phyloP scores from a whole-genome alignment of 2,329 filamentous ascomycete species.

The Acephala macrosclerotiorum region DNA sequence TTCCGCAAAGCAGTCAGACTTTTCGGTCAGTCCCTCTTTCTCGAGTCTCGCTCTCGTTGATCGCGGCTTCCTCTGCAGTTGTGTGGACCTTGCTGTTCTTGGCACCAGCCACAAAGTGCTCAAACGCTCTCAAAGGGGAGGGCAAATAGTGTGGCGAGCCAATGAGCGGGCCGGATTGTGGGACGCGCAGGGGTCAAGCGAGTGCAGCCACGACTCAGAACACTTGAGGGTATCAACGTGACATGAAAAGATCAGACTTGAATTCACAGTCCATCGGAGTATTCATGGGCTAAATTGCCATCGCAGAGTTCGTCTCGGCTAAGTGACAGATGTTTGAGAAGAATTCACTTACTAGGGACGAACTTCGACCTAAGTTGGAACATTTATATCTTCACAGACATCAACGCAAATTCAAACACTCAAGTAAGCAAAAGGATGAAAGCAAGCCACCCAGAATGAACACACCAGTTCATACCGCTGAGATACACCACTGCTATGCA shows the following conservation, averaged over 20 bases:
- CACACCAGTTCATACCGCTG: no score
- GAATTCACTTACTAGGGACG: not conserved
- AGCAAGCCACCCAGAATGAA: not conserved
- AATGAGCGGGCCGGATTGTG: not conserved
- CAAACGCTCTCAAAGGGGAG: constrained; percentile 3
- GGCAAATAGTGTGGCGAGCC: not conserved
- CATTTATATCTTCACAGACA: not conserved
- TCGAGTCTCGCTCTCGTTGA: not conserved
- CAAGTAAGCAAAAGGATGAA: not conserved
- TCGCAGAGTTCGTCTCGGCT: no score
- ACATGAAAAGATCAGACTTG: not conserved
- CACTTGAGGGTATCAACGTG: not conserved
- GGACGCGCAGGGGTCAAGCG: not conserved
- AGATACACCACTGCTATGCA: no score
- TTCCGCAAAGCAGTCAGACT: not conserved
- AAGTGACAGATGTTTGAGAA: not conserved
- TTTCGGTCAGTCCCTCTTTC: not conserved
- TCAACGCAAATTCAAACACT: not conserved
- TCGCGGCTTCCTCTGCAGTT: not conserved
- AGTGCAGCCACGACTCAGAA: not conserved
- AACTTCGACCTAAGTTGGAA: not conserved
- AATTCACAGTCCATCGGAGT: not conserved
- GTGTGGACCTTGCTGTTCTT: not conserved
- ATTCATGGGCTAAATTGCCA: no score
- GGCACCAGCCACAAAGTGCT: constrained; percentile 5